Evolutionary conservation across 306 rosid genomes (phyloP).

Genomic region (Inga laurina): DNA sequence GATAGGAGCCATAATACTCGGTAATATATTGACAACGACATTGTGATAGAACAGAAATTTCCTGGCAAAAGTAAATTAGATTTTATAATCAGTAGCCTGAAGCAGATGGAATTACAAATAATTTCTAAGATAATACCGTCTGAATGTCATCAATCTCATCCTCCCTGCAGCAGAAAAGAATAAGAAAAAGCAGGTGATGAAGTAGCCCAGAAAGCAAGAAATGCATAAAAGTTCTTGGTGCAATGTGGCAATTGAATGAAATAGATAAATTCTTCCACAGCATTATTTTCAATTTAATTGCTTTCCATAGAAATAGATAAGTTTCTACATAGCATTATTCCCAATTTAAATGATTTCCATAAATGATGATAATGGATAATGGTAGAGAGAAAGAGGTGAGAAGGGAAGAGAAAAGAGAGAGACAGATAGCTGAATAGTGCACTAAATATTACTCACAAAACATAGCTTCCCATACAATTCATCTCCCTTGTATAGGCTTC

Average conservation of each 20-base stretch:
- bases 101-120: slow-evolving; percentile 27
- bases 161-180: slow-evolving; percentile 63
- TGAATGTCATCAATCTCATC: slow-evolving; percentile 99
- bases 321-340: background rate
- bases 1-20: slow-evolving; percentile 91
- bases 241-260: slow-evolving; percentile 5
- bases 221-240: slow-evolving; percentile 32
- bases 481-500: background rate
- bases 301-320: background rate
- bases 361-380: background rate
- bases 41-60: slow-evolving; percentile 96
- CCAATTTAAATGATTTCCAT: background rate
- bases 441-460: background rate
- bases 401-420: background rate
- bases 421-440: background rate
- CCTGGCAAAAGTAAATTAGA: slow-evolving; percentile 62
- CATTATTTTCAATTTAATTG: background rate
- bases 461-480: background rate
- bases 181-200: slow-evolving; percentile 33
- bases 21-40: slow-evolving; percentile 96
- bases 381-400: background rate
- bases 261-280: background rate
- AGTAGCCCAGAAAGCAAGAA: slow-evolving; percentile 23
- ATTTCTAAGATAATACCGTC: slow-evolving; percentile 59
- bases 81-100: slow-evolving; percentile 6